Percentiles rank a stretch among this genome's conserved stretches.
Evolutionary conservation across 176 grass and related monocot species (phyloP).

Genomic region (Panicum miliaceum): DNA sequence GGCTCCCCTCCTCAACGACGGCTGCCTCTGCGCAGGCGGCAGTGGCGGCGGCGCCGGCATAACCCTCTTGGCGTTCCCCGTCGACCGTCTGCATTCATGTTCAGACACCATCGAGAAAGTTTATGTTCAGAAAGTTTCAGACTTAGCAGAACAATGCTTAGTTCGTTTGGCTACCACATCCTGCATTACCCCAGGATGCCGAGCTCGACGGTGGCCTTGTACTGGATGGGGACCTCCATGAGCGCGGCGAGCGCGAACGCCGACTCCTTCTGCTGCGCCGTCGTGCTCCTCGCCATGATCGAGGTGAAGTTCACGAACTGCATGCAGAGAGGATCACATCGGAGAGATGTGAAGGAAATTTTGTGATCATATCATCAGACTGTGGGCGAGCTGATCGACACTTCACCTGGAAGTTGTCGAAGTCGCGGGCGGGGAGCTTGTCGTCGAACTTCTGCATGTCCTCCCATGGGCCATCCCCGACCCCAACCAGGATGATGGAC

Average conservation of each 20-base stretch:
- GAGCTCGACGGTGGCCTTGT: constrained; percentile 91
- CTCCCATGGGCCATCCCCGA: constrained; percentile 92
- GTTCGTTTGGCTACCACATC: not conserved
- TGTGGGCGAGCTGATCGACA: not conserved
- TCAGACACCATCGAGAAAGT: not conserved
- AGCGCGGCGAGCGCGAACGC: constrained; percentile 88
- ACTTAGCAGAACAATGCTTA: not conserved
- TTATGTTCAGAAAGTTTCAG: not conserved
- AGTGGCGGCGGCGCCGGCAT: constrained; percentile 64
- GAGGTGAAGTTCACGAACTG: constrained; percentile 94
- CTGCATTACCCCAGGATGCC: constrained; percentile 70
- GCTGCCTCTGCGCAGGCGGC: constrained; percentile 44
- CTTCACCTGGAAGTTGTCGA: constrained; percentile 93
- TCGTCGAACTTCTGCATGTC: constrained; percentile 93
- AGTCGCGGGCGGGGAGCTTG: constrained; percentile 73
- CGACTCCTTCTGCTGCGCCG: constrained; percentile 69
- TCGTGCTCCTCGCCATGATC: constrained; percentile 66
- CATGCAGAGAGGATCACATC: not conserved
- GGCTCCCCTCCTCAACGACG: constrained; percentile 43
- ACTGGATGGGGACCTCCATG: constrained; percentile 95
- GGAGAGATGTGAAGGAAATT: too few relatives aligned
- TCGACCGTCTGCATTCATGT: constrained; percentile 48
- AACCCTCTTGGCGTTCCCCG: constrained; percentile 58
- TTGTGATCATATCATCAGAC: too few relatives aligned
- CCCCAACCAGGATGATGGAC: constrained; percentile 84